phyloP scores from a whole-genome alignment of 495 filamentous ascomycete genomes.

The Lophiostoma macrostomum region DNA sequence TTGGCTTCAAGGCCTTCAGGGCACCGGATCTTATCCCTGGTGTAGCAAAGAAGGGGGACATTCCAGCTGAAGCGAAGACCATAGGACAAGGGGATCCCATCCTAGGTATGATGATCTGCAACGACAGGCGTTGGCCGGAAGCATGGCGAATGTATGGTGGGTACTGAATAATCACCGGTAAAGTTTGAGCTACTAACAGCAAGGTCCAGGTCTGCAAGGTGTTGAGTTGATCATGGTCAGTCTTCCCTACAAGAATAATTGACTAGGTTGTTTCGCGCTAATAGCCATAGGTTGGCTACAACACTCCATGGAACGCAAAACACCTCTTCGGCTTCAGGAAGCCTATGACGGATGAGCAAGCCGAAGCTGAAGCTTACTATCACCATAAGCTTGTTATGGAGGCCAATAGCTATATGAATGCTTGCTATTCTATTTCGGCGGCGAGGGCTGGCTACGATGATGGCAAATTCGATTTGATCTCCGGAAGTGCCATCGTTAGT shows the following conservation, averaged over 20 bases:
- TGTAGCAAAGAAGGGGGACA: neutral
- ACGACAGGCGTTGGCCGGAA: conserved; percentile 50
- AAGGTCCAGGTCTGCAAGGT: conserved; percentile 50
- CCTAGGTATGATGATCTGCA: conserved; percentile 51
- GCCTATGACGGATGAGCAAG: conserved; percentile 40
- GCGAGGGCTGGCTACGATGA: conserved; percentile 48
- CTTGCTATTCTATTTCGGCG: conserved; percentile 45
- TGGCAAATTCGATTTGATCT: conserved; percentile 46
- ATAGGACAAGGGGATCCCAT: conserved; percentile 42
- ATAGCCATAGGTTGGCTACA: no score
- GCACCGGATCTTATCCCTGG: conserved; percentile 39
- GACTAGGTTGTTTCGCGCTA: no score
- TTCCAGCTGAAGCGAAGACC: conserved; percentile 11
- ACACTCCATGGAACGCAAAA: conserved; percentile 46
- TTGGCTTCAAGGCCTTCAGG: conserved; percentile 50
- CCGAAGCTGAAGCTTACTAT: conserved; percentile 43
- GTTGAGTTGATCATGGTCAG: conserved; percentile 46
- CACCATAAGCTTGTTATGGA: conserved; percentile 49
- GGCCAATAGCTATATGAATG: conserved; percentile 47
- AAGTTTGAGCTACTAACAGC: no score
- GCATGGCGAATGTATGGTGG: conserved; percentile 45
- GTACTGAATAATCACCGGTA: no score
- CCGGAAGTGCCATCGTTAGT: conserved; percentile 47
- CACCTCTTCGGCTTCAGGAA: conserved; percentile 43
- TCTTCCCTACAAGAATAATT: no score